Evolutionary conservation across 2,329 filamentous ascomycete species (phyloP), one percentile per base, ranked within the genome.

Genomic region (Ramularia collo-cygni): DNA sequence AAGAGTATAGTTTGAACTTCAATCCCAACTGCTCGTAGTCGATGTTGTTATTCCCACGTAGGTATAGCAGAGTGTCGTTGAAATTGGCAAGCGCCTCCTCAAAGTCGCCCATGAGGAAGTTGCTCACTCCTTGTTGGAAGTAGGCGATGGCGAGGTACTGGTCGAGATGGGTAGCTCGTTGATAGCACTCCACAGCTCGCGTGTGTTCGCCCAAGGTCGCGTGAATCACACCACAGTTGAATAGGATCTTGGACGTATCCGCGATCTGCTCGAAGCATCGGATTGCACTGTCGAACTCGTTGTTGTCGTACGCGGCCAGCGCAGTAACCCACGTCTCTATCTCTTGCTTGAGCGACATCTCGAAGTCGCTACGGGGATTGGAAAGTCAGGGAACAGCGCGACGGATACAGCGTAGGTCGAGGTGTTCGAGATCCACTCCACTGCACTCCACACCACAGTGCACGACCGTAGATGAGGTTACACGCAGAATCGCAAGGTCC

Each of bases 301-400:
- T 94, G 68, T 90, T 92, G 68, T 98, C 92, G 70, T 98, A 98
- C 61, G 83, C 82, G 55, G 72, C 80, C 40, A 98, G 79, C 65
- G 92, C 92, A 63, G 82, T 74, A 53, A 96, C 92, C 92, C 92
- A 98, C 35, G 87, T 94, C 70, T 96, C 90, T 66, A 98, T 98
- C 83, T 98, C 92, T 89, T 71, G 67, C 61, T 70, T 70, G 49
- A 71, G 64, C 58, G 69, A 71, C 68, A 71, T 70, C 56, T 57
- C 50, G 43, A 35, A 35, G 29, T 24, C 27, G 24, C 14, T 16
- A 16, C 32, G 30, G 36, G 28, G 30, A 29, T 29, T 16, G 37
- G 17, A 15, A 28, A 9, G 28, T 34, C 28, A 16, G 8, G 28
- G 15, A 16, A 18, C 33, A 16, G 35, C 17, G 32, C n/a, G 28